These are phyloP conservation scores for Phytopythium cucurbitacearum DNA, from an alignment of 352 stramenopile species.

Conservation along the genomic window DNA sequence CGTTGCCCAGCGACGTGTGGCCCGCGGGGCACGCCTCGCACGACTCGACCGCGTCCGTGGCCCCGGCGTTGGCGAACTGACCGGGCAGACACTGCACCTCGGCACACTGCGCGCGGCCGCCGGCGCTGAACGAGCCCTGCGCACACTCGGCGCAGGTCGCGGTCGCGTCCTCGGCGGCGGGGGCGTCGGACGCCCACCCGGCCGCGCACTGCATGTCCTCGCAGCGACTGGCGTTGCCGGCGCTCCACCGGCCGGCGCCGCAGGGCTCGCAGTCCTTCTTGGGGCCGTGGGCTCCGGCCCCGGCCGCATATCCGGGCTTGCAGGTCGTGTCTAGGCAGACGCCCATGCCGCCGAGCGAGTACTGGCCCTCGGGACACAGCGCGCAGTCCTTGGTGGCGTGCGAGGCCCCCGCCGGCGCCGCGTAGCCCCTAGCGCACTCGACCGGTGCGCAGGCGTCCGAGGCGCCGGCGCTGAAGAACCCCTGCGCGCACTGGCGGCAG, in stretches of 20 bases:
- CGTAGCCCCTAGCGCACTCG: constrained; percentile 20
- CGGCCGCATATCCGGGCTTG: constrained; percentile 23
- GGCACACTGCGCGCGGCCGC: constrained; percentile 26
- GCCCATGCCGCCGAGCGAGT: constrained; percentile 28
- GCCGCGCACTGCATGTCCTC: constrained; percentile 17
- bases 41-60: constrained; percentile 16
- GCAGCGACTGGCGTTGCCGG: constrained; percentile 22
- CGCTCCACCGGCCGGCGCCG: constrained; percentile 26
- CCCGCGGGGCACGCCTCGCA: constrained; percentile 27
- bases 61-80: constrained; percentile 19
- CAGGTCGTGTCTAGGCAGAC: constrained; percentile 26
- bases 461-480: constrained; percentile 28
- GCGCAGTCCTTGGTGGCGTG: constrained; percentile 20
- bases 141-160: constrained; percentile 24
- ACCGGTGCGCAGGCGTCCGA: constrained; percentile 22
- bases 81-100: constrained; percentile 25
- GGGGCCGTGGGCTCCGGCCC: constrained; percentile 16
- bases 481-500: constrained; percentile 28
- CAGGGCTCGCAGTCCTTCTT: constrained; percentile 38
- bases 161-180: constrained; percentile 21
- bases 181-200: constrained; percentile 18
- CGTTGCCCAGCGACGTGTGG: constrained; percentile 32
- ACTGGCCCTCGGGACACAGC: constrained; percentile 21
- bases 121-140: constrained; percentile 24
- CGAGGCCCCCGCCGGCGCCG: constrained; percentile 16